Evolutionary conservation across 208 protist species (phyloP).

Genomic region (Phytomonas francai): DNA sequence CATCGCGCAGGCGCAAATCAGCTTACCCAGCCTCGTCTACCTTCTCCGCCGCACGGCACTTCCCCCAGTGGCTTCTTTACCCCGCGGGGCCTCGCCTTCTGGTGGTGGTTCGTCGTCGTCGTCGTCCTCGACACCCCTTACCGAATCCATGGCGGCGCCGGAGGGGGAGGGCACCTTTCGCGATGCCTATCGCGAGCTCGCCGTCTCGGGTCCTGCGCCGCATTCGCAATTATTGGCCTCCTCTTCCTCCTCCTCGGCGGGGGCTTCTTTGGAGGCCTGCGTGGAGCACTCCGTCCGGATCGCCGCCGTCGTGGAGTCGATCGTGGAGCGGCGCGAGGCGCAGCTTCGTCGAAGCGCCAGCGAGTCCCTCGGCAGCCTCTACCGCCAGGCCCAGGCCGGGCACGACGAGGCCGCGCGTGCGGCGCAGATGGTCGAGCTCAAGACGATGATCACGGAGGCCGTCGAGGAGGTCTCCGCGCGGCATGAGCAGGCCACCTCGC

Average conservation of each 20-base stretch:
- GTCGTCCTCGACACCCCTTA: background rate
- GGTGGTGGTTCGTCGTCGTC: background rate
- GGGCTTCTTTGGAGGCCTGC: constrained; percentile 9
- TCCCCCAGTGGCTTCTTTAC: background rate
- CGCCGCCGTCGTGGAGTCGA: constrained; percentile 13
- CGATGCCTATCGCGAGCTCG: constrained; percentile 16
- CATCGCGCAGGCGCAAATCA: background rate
- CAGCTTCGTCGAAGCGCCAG: constrained; percentile 11
- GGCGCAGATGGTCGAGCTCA: constrained; percentile 30
- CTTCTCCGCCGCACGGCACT: background rate
- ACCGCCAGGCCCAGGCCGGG: constrained; percentile 14
- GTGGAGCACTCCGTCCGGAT: constrained; percentile 14
- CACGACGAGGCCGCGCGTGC: constrained; percentile 17
- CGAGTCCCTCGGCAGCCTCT: background rate
- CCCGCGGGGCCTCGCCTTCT: background rate
- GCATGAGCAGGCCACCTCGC: constrained; percentile 55
- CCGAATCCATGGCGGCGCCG: constrained; percentile 6
- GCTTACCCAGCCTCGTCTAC: background rate
- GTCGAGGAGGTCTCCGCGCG: constrained; percentile 52
- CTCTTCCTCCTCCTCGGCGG: background rate
- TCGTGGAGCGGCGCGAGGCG: constrained; percentile 18
- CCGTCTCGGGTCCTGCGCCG: constrained; percentile 7
- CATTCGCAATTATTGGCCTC: background rate
- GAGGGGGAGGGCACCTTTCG: constrained; percentile 11
- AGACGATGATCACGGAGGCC: constrained; percentile 40